Percentiles rank a stretch among this genome's conserved stretches.
These are phyloP conservation scores for Saxispiralis lemnorum DNA, from an alignment of 495 filamentous ascomycete genomes.

Conservation along the genomic window DNA sequence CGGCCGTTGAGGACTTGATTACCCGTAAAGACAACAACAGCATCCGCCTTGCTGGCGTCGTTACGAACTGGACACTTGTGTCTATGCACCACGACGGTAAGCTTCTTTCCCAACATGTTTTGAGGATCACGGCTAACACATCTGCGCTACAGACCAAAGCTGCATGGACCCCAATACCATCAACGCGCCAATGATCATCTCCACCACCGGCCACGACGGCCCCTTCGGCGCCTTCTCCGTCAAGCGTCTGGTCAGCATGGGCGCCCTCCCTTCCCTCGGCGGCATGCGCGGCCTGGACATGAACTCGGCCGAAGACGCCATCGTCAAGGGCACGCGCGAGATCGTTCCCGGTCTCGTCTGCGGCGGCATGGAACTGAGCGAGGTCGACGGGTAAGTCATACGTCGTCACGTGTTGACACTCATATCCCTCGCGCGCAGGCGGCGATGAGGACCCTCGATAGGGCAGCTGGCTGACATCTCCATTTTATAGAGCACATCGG, in stretches of 20 bases:
- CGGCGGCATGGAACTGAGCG: slow-evolving; percentile 84
- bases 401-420: no score
- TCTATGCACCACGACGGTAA: slow-evolving; percentile 83
- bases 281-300: slow-evolving; percentile 87
- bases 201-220: slow-evolving; percentile 73
- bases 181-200: slow-evolving; percentile 71
- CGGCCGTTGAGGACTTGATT: slow-evolving; percentile 76
- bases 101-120: slow-evolving; percentile 27
- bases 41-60: slow-evolving; percentile 65
- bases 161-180: slow-evolving; percentile 93
- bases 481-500: neutral
- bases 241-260: slow-evolving; percentile 71
- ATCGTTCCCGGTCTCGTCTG: slow-evolving; percentile 71
- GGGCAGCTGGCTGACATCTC: slow-evolving; percentile 18
- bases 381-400: slow-evolving; percentile 51
- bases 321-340: slow-evolving; percentile 77
- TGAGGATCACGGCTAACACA: no score
- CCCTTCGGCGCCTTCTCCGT: slow-evolving; percentile 80
- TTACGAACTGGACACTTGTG: slow-evolving; percentile 88
- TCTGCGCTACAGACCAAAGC: neutral
- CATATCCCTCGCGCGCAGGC: no score
- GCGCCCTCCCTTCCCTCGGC: slow-evolving; percentile 58
- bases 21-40: slow-evolving; percentile 39
- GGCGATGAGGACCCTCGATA: no score
- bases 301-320: slow-evolving; percentile 74